Percentiles rank a stretch among this genome's conserved stretches.
Conservation (phyloP, 345 rosid genomes). For the Bruguiera sexangula region DNA sequence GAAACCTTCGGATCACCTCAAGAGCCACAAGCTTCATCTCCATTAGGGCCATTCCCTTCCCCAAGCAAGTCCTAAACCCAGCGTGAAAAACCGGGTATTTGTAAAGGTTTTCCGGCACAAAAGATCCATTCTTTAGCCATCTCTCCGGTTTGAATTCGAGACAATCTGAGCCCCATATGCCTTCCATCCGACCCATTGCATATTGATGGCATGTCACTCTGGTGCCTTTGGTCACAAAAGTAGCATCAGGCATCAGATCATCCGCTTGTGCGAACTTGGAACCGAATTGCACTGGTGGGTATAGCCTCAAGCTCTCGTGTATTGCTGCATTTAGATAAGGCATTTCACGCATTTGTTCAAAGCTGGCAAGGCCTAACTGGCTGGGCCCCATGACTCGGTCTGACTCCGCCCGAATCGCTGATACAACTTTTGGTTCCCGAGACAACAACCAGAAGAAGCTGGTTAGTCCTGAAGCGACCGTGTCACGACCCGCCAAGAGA, state of each 20-base stretch:
- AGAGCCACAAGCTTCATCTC: slow-evolving; percentile 46
- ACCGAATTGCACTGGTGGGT: slow-evolving; percentile 76
- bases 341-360: slow-evolving; percentile 45
- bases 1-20: slow-evolving; percentile 34
- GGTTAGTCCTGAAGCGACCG: slow-evolving; percentile 47
- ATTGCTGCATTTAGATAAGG: slow-evolving; percentile 58
- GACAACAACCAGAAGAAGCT: slow-evolving; percentile 52
- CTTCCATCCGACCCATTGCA: slow-evolving; percentile 65
- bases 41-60: slow-evolving; percentile 50
- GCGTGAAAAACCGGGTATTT: slow-evolving; percentile 65
- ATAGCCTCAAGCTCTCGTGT: slow-evolving; percentile 58
- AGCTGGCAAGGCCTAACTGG: slow-evolving; percentile 23
- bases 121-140: slow-evolving; percentile 41
- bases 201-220: slow-evolving; percentile 60
- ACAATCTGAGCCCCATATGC: slow-evolving; percentile 51
- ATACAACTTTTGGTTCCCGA: slow-evolving; percentile 36
- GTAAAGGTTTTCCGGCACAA: slow-evolving; percentile 31
- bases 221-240: slow-evolving; percentile 37
- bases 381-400: slow-evolving; percentile 8
- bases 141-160: slow-evolving; percentile 48
- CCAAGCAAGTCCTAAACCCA: slow-evolving; percentile 55
- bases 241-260: slow-evolving; percentile 59
- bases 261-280: slow-evolving; percentile 60
- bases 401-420: slow-evolving; percentile 31
- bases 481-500: slow-evolving; percentile 60